Base-by-base conservation (phyloP, 208 protist species). In the Leishmania tarentolae region DNA sequence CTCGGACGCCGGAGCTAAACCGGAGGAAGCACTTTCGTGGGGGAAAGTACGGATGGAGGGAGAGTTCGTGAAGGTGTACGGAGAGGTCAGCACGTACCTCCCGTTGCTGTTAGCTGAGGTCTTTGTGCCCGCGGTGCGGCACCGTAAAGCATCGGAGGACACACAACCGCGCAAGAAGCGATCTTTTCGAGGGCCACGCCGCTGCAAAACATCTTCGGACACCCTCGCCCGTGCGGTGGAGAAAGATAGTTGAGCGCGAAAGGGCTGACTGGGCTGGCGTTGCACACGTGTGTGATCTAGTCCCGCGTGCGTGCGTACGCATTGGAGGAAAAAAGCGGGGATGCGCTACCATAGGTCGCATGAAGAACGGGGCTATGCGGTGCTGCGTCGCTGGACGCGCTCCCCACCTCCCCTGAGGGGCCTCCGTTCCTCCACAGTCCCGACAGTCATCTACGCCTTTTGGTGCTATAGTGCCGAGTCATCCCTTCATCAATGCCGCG, bases 1-100 rank as follows among this genome's bases (percentile, higher is more conserved):
- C 50, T 99, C 92, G 83, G 99, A 99, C 87, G 91, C 95, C 13
- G 99, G 99, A 50, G 99, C 99, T 3, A 88, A 93, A 24, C 99
- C 99, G 19, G 99, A 99, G 88, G 99, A 99, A 86, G 99, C 99
- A 15, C 84, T 99, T 8, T 99, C 98, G 37, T 99, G 99, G 99
- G 98, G 98, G 11, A 99, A 99, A 89, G 99, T 99, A 76, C 92
- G 93, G n/a, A 76, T 98, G 28, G 94, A 98, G 74, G 98, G 98
- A 5, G 88, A 94, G 57, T 91, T 93, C 7, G 99, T 99, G 57
- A 99, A 99, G 90, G 92, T 99, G 11, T 99, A 98, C 78, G 92
- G 90, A 13, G 99, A 99, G 47, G 98, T 99, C 0, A 99, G 98
- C 3, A 69, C 99, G 8, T 87, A 99, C 13, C 96, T 99, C 74